Conservation (phyloP, 2,329 filamentous ascomycete genomes). For the Sarocladium oryzae region DNA sequence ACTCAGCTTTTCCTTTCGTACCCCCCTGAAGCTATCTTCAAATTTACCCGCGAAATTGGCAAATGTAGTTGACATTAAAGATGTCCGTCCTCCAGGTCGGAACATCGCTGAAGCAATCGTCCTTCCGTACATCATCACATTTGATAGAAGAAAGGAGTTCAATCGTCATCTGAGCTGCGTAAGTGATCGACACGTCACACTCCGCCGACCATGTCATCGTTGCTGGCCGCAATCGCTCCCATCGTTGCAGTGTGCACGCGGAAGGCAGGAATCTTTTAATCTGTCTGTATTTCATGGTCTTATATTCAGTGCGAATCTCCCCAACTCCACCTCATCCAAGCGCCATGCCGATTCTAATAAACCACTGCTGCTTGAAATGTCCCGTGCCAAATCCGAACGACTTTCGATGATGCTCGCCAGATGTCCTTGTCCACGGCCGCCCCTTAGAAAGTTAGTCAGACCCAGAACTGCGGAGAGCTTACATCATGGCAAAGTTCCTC, state of each 20-base stretch:
- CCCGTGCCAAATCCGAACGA: neutral
- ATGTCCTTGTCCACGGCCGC: neutral
- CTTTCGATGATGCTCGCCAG: neutral
- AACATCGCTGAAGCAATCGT: neutral
- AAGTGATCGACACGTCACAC: neutral
- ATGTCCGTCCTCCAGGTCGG: too few species aligned
- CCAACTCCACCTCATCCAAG: neutral
- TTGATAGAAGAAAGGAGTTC: neutral
- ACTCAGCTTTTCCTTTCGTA: too few species aligned
- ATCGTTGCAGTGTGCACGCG: too few species aligned
- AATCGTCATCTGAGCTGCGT: too few species aligned
- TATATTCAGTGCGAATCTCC: neutral
- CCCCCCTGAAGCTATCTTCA: neutral
- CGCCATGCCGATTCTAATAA: neutral
- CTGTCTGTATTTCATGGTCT: neutral
- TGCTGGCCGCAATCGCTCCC: too few species aligned
- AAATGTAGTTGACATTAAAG: too few species aligned
- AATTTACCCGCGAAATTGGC: neutral
- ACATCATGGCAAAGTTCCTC: conserved; percentile 24
- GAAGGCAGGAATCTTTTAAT: neutral
- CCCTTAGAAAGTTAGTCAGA: neutral
- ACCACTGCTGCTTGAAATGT: neutral
- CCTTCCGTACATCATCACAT: neutral
- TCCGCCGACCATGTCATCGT: too few species aligned
- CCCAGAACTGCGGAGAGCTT: neutral